Base-by-base conservation (phyloP, 1,284 basidiomycete genomes). In the Sanghuangporus sanghuang region DNA sequence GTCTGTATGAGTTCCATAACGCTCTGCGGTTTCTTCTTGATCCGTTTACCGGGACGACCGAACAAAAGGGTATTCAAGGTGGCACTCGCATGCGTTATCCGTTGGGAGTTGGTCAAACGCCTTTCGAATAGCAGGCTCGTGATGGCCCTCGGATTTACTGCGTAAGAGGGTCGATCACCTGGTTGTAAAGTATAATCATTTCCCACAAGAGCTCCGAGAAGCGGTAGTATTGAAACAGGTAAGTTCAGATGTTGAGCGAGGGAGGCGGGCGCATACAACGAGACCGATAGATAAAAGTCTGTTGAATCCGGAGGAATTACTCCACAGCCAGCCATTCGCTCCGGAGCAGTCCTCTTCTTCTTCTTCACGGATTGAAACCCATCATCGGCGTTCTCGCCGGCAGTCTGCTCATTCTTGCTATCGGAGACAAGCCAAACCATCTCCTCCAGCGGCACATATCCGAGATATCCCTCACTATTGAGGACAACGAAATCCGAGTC, bases 401-500 rank as follows among this genome's bases (percentile, higher is more conserved):
- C 52, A 12, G 57, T 59, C 36, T 65, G 62, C 27, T 50, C 64
- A 14, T 68, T 68, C 48, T 72, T 69, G 42, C 78, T 77, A 14
- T 75, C 73, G 5, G 71, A 59, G 46, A 68, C 66, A 4, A 76
- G 69, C 93, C 93, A 95, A 58, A 85, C 74, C 81, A 95, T 85
- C 69, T 92, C 90, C 67, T 90, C 85, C 64, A 95, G 74, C 0
- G 92, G 90, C 40, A 92, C 84, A 71, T 93, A 96, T 7, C 94
- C 94, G 59, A 74, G 77, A 72, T 86, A 92, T 23, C 80, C 87
- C 18, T 87, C 87, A 2, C 85, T 79, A 64, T 91, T 87, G 49
- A 94, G 78, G 52, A 95, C 82, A 54, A 90, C 84, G 70, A 90
- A 94, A 73, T 95, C 93, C 1, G 90, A 92, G 77, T 94, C 94